Evolutionary conservation across 2,329 filamentous ascomycete species (phyloP).

Genomic region (Fonsecaea monophora): DNA sequence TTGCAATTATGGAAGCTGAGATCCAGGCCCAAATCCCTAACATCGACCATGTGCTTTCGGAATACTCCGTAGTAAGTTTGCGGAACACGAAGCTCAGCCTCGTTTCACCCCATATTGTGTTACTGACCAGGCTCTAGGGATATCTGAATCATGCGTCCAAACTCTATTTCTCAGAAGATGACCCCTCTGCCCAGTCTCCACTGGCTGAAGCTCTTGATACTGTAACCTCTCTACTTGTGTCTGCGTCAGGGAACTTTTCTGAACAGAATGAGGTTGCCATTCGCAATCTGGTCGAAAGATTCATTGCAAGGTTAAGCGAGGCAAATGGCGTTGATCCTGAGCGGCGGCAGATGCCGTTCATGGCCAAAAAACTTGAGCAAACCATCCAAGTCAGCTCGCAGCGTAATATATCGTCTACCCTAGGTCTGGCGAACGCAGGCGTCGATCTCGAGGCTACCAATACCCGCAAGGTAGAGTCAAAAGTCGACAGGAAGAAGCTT

Average conservation of each 20-base stretch:
- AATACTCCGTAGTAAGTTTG: slow-evolving; percentile 75
- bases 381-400: slow-evolving; percentile 93
- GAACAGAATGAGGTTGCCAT: slow-evolving; percentile 76
- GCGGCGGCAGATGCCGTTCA: slow-evolving; percentile 72
- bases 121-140: slow-evolving; percentile 56
- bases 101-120: slow-evolving; percentile 9
- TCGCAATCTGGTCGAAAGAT: slow-evolving; percentile 83
- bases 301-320: slow-evolving; percentile 80
- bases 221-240: slow-evolving; percentile 87
- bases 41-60: slow-evolving; percentile 85
- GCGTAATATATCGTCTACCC: slow-evolving; percentile 92
- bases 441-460: slow-evolving; percentile 96
- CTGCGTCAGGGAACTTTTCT: slow-evolving; percentile 85
- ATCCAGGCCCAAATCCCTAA: slow-evolving; percentile 83
- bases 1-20: slow-evolving; percentile 76
- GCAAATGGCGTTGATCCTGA: slow-evolving; percentile 73
- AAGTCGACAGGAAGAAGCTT: slow-evolving; percentile 97
- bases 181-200: slow-evolving; percentile 73
- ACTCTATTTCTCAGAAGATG: slow-evolving; percentile 75
- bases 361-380: slow-evolving; percentile 86
- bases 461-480: slow-evolving; percentile 91
- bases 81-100: not conserved
- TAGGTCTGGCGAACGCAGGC: slow-evolving; percentile 81
- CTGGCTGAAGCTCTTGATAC: slow-evolving; percentile 82
- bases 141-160: slow-evolving; percentile 94